phyloP scores from a whole-genome alignment of 2,329 filamentous ascomycete genomes.

The Colletotrichum sp. region DNA sequence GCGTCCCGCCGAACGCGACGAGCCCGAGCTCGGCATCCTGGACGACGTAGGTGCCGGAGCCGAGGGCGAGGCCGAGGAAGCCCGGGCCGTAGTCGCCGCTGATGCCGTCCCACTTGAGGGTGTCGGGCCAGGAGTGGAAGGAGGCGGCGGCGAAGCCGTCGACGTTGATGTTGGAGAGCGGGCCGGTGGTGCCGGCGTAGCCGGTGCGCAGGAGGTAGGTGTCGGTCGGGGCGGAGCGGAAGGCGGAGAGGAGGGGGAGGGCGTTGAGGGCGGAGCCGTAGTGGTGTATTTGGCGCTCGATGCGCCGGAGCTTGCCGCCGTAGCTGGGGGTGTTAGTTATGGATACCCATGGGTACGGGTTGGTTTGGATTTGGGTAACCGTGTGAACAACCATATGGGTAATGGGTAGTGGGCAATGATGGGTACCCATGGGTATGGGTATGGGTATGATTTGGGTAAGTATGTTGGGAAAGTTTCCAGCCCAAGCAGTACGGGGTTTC shows the following conservation, averaged over 20 bases:
- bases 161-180: constrained; percentile 59
- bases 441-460: too few species aligned
- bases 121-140: constrained; percentile 63
- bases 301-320: constrained; percentile 45
- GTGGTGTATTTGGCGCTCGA: constrained; percentile 62
- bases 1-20: constrained; percentile 52
- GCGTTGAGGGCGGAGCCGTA: constrained; percentile 65
- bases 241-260: constrained; percentile 57
- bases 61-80: constrained; percentile 56
- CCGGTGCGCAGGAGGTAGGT: constrained; percentile 58
- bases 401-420: not conserved
- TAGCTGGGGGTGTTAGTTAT: constrained; percentile 32
- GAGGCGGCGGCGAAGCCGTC: constrained; percentile 60
- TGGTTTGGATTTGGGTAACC: not conserved
- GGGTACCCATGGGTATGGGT: not conserved
- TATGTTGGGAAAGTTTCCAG: too few species aligned
- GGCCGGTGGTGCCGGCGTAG: constrained; percentile 57
- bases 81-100: constrained; percentile 62
- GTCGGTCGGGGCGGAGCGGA: constrained; percentile 48
- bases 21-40: constrained; percentile 48
- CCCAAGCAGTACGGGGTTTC: too few species aligned
- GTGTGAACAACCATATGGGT: not conserved
- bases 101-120: constrained; percentile 60
- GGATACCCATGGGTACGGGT: not conserved
- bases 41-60: constrained; percentile 54